Evolutionary conservation across 805 yeast genomes (phyloP), one percentile per base, ranked within the genome.

Genomic region (Candida odintsovae): DNA sequence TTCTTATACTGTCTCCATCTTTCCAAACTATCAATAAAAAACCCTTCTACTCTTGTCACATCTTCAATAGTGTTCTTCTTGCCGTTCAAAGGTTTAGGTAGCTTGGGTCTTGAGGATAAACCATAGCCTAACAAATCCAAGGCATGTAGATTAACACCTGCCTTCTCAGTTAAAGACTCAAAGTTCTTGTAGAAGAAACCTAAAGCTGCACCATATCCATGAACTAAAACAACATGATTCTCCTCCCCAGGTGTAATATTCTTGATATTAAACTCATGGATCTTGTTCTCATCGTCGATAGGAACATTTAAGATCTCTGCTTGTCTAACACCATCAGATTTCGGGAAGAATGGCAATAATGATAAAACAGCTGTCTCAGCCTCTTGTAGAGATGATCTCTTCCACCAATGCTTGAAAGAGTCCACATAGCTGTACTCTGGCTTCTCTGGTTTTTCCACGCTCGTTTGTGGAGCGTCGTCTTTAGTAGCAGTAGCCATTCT

Each of bases 121-220:
- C 87, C 88, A 63, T 79, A 82, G 1, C 87, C 88, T 1, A 76
- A 62, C 56, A 80, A 56, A 57, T 81, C 89, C 38, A 80, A 63
- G 1, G 83, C 85, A 61, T 80, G 87, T 40, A 81, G 61, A 43
- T 71, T 70, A 13, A 73, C 69, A 4, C 85, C 86, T 0, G 80
- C 79, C 15, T 75, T 66, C 21, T 68, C 50, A 4, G 74, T 62
- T 40, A 80, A 57, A 1, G 65, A 68, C 48, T 78, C 82, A 53
- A 83, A 75, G 61, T 86, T 86, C 50, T 77, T 78, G 56, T 78
- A 72, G 56, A 83, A 87, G 50, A 86, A 77, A 0, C 92, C 95
- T 26, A 85, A 68, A 2, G 90, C 87, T 0, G 95, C 95, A 4
- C 94, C 95, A 57, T 86, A 88, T 1, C 96, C 96, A 62, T 89